Percentiles rank a stretch among this genome's conserved stretches.
These are phyloP conservation scores for Glycine tomentella DNA, from an alignment of 306 rosid species.

Conservation along the genomic window DNA sequence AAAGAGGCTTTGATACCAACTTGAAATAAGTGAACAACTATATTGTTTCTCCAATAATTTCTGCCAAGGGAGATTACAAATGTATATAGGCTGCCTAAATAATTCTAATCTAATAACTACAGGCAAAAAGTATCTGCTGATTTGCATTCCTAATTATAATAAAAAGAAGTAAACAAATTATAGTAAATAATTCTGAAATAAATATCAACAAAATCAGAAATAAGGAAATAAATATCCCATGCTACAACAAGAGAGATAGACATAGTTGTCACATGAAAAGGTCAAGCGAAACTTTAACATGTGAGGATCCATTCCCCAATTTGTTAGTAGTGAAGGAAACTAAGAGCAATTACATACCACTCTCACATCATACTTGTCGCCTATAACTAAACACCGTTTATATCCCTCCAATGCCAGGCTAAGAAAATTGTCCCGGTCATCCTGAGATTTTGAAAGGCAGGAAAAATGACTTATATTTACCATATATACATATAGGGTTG, in stretches of 20 bases:
- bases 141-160: background rate
- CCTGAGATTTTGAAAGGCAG: slow-evolving; percentile 61
- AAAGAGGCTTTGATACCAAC: background rate
- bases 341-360: slow-evolving; percentile 70
- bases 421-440: slow-evolving; percentile 91
- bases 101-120: background rate
- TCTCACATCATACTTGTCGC: slow-evolving; percentile 90
- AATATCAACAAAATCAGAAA: background rate
- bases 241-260: background rate
- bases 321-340: slow-evolving; percentile 37
- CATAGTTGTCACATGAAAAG: background rate
- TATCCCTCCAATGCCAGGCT: slow-evolving; percentile 89
- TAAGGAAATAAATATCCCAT: background rate
- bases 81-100: background rate
- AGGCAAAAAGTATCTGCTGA: background rate
- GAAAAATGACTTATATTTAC: background rate
- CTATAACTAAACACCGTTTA: slow-evolving; percentile 78
- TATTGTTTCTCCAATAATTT: background rate
- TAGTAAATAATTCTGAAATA: background rate
- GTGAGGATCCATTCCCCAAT: background rate
- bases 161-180: background rate
- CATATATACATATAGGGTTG: background rate
- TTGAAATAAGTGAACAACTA: background rate
- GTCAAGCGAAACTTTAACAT: background rate
- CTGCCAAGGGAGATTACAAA: background rate